Base-by-base conservation (phyloP, 23 red algal genomes). In the Agarophyton chilense region DNA sequence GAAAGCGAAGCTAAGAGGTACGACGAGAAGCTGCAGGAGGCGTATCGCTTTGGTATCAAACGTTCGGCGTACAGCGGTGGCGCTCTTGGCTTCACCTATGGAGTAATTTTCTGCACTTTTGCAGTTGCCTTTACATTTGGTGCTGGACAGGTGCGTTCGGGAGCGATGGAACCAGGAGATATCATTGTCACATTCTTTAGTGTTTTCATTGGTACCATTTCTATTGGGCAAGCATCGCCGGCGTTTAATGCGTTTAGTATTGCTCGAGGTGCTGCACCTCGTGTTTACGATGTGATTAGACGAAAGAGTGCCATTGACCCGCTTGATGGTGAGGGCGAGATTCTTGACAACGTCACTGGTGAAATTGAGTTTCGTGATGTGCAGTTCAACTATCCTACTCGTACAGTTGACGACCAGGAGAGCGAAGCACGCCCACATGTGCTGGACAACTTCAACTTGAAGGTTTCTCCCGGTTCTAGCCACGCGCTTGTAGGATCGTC, bases 401-500 rank as follows among this genome's bases (percentile, higher is more conserved):
- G 96, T 45, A 26, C 33, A 31, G 54, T 64, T 2, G 77, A 77
- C 25, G 81, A 84, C 13, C 58, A 63, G 28, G 95, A 77, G 0
- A 79, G 71, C 24, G 72, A 84, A 12, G 72, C 66, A 17, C 85
- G 85, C 45, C 85, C 85, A 61, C 26, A 72, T 42, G 92, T 96
- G 31, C 78, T 99, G 40, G 66, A 88, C 36, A 88, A 91, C 0
- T 82, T 99, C 32, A 70, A 72, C 47, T 62, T 96, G 40, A 76
- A 61, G 52, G 82, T 96, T 26, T 44, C 78, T 28, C 49, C 67
- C 16, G 97, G 97, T 19, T 81, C 79, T 54, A 96, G 90, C 46
- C 76, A 96, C 18, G 97, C 97, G 13, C 80, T 99, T 50, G 97
- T 99, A 22, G 97, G 97, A n/a, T 62, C 65, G 29, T 93, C 88